A percentile compares a stretch with the other conserved stretches of the same genome.
Conservation (phyloP, 2,329 filamentous ascomycete genomes). For the Aspergillus arachidicola region DNA sequence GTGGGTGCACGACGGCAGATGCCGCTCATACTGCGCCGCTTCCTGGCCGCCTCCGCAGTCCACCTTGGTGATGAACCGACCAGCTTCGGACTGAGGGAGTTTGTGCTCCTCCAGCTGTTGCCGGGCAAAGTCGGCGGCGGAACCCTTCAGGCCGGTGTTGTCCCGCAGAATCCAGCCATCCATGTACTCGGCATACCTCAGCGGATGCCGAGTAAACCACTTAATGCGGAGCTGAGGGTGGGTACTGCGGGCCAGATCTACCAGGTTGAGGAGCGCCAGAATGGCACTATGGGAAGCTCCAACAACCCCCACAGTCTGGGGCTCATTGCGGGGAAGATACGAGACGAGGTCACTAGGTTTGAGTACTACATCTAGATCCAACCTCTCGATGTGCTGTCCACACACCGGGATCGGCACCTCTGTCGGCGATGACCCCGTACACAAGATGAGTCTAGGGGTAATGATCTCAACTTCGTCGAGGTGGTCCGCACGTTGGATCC, state of each 20-base stretch:
- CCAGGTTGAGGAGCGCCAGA: conserved; percentile 63
- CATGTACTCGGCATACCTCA: conserved; percentile 64
- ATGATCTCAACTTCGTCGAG: conserved; percentile 34
- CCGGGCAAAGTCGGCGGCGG: conserved; percentile 61
- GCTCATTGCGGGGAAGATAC: conserved; percentile 39
- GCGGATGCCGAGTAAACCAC: conserved; percentile 64
- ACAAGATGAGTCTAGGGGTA: conserved; percentile 56
- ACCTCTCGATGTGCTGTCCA: conserved; percentile 41
- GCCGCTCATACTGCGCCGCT: conserved; percentile 47
- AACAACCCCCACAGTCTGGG: conserved; percentile 57
- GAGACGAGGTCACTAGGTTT: conserved; percentile 54
- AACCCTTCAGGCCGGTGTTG: conserved; percentile 67
- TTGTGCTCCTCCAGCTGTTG: conserved; percentile 59
- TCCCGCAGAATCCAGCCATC: conserved; percentile 67
- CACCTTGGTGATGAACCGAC: conserved; percentile 51
- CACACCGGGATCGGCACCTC: conserved; percentile 47
- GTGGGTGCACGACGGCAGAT: conserved; percentile 54
- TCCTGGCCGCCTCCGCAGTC: conserved; percentile 49
- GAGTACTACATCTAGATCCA: conserved; percentile 60
- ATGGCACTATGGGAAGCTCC: conserved; percentile 67
- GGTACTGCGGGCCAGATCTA: conserved; percentile 53
- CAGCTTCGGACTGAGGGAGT: conserved; percentile 50
- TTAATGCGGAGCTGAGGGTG: conserved; percentile 59
- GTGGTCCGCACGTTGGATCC: conserved; percentile 32
- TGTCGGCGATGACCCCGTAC: conserved; percentile 60